phyloP scores from a whole-genome alignment of 2,329 filamentous ascomycete species.

The Ophiocordyceps camponoti-floridani region DNA sequence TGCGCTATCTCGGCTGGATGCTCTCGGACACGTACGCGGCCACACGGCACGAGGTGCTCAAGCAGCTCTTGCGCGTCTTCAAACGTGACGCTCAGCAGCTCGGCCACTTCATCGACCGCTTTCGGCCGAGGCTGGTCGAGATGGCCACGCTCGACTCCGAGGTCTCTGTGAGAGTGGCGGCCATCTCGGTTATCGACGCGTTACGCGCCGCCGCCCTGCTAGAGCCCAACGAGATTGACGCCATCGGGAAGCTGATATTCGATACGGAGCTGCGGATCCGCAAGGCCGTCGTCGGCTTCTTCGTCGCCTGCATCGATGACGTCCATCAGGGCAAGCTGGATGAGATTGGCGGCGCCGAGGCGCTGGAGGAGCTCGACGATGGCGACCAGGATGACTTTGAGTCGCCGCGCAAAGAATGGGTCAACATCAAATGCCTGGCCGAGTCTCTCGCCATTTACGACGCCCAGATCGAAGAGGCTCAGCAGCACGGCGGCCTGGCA shows the following conservation, averaged over 20 bases:
- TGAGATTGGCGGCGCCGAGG: constrained; percentile 65
- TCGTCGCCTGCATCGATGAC: constrained; percentile 72
- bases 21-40: constrained; percentile 62
- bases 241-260: constrained; percentile 73
- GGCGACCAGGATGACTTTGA: constrained; percentile 61
- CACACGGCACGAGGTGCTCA: constrained; percentile 71
- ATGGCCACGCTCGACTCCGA: constrained; percentile 83
- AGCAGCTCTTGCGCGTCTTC: constrained; percentile 65
- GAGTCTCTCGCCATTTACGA: constrained; percentile 75
- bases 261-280: constrained; percentile 72
- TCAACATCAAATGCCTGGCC: constrained; percentile 78
- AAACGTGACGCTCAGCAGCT: constrained; percentile 67
- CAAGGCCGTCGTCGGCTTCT: constrained; percentile 80
- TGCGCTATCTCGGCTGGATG: constrained; percentile 91
- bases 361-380: constrained; percentile 56
- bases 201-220: constrained; percentile 72
- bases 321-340: constrained; percentile 64
- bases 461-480: constrained; percentile 42
- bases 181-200: constrained; percentile 66
- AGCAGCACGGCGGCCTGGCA: constrained; percentile 21
- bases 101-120: constrained; percentile 84
- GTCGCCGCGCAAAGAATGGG: constrained; percentile 65
- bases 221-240: constrained; percentile 81
- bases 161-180: constrained; percentile 56
- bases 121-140: constrained; percentile 72